Base-by-base conservation (phyloP, 2,329 filamentous ascomycete genomes). In the Botrytis byssoidea region DNA sequence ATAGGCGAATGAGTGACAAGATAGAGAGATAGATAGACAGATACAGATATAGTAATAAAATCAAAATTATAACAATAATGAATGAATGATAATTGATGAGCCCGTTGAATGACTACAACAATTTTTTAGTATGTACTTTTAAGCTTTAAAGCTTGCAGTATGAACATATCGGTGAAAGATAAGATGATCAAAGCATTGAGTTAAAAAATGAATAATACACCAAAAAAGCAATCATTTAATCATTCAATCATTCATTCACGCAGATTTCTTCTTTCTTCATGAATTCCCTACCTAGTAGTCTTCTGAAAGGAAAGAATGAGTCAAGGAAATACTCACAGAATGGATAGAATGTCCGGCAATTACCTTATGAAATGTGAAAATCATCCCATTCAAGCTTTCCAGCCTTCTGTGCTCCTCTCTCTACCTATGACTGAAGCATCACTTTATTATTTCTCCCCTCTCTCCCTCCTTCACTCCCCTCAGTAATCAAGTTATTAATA, bases 41-140 rank as follows among this genome's bases (percentile, higher is more conserved):
- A 60, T 37, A 61, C n/a, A 35, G 44, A 29, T 61, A 16, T 25
- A 61, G 29, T 66, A 66, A 48, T 48, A n/a, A 25, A 37, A 42
- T 40, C 35, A 1, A 25, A 48, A 42, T n/a, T 14, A n/a, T 35
- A 25, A 4, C 4, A 9, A 59, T 9, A 72, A 48, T 29, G 5
- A 29, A 72, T 55, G 22, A 63, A 4, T 29, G 42, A 29, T 14
- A n/a, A 59, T 48, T 35, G 48, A 59, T 29, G 42, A 64, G 59
- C 59, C 69, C 22, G 69, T 22, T 48, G 48, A 72, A 72, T 67
- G 70, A 66, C 70, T 72, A 67, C 37, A 35, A 67, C 22, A 29
- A 67, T 55, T n/a, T 46, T 59, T 35, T 32, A 59, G 57, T 10
- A 42, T 22, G 42, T 44, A 64, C n/a, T 37, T 42, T 42, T 42